Evolutionary conservation across 441 rosid species (phyloP), one percentile per base, ranked within the genome.

Genomic region (Raphanus hybrid): DNA sequence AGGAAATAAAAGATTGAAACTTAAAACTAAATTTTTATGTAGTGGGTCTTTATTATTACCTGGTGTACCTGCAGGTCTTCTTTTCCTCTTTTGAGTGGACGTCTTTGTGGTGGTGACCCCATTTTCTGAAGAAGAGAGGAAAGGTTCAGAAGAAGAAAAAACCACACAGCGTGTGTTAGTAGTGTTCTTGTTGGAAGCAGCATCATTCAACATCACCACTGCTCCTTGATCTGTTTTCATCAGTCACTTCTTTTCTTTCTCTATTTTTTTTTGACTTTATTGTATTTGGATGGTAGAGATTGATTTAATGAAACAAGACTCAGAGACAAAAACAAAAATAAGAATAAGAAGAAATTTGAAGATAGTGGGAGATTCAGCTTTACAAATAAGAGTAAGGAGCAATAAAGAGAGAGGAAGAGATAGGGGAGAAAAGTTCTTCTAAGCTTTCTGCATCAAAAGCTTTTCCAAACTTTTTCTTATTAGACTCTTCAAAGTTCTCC

Each of bases 1-100:
- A 3, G 35, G 34, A 29, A 29, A 9, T 32, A 23, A 29, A 69
- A 55, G 48, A 55, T 5, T 43, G 29, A 60, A 15, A 61, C 43
- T 9, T 6, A 60, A 29, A 67, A 35, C 39, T 34, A 14, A 39
- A 61, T 35, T 34, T n/a, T 29, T 29, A 29, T 29, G 75, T 37
- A 74, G 74, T 60, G 77, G 73, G 75, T 65, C 48, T 60, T 73
- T 64, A 76, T 76, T 68, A 73, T 12, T 88, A 91, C 98, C 97
- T 83, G 98, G 98, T 16, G 97, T 90, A 63, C 98, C 98, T 8
- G 97, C 98, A 41, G 98, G 96, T 75, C 90, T 87, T 74, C 98
- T 84, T 87, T 87, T 92, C 70, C 92, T 87, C 81, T 87, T 90
- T 68, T 81, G 80, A 63, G 71, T 76, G 83, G 80, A 76, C 41